These are phyloP conservation scores for Phytophthora sp. DNA, from an alignment of 352 stramenopile species.

Conservation along the genomic window DNA sequence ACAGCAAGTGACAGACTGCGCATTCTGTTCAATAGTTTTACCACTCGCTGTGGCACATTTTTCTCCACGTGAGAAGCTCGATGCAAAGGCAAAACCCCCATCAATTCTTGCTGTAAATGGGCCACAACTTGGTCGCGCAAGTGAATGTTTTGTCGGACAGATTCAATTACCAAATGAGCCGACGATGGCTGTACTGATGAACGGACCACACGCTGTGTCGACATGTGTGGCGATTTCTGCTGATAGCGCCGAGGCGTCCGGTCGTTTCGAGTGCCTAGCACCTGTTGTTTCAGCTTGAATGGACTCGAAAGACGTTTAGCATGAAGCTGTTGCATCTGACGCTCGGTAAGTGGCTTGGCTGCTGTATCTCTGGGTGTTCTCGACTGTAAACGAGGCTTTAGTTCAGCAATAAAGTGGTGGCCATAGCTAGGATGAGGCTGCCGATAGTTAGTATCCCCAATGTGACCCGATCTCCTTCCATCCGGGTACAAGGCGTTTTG, in stretches of 20 bases:
- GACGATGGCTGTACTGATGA: conserved; percentile 18
- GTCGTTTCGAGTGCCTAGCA: conserved; percentile 48
- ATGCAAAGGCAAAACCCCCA: conserved; percentile 23
- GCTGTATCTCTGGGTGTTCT: conserved; percentile 14
- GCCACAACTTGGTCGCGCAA: conserved; percentile 51
- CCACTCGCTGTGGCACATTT: conserved; percentile 38
- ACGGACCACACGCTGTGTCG: conserved; percentile 2
- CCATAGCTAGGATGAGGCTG: conserved; percentile 17
- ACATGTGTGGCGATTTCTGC: neutral
- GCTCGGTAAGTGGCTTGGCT: conserved; percentile 8
- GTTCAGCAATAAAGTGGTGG: conserved; percentile 14
- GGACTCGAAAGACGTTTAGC: conserved; percentile 50
- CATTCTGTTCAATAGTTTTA: conserved; percentile 67
- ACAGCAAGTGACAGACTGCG: conserved; percentile 65
- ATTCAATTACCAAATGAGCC: conserved; percentile 49
- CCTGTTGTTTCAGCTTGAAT: conserved; percentile 71
- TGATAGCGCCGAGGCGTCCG: conserved; percentile 6
- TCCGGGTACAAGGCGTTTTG: conserved; percentile 6
- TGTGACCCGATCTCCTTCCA: conserved; percentile 5
- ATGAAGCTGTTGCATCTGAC: conserved; percentile 25
- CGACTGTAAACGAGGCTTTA: conserved; percentile 12
- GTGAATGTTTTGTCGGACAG: conserved; percentile 55
- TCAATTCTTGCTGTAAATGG: conserved; percentile 52
- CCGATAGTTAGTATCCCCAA: conserved; percentile 1
- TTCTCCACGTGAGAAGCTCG: conserved; percentile 30